Conservation (phyloP, 75 land plant genomes). For the Selaginella tamariscina region DNA sequence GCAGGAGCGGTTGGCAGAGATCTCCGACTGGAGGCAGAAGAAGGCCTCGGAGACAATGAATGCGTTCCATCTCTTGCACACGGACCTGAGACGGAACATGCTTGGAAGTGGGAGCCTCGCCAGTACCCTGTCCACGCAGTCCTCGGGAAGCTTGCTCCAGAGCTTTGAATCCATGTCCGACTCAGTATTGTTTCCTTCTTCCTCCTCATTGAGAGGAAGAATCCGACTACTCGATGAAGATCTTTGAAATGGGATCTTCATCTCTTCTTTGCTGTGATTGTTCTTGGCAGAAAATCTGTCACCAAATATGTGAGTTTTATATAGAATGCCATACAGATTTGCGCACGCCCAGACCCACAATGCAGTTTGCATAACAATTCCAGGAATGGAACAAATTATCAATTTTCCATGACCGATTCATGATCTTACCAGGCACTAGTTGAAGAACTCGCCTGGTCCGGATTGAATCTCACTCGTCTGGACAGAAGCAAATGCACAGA, state of each 20-base stretch:
- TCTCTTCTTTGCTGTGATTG: not conserved
- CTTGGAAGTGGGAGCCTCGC: conserved; percentile 26
- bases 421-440: too few relatives aligned
- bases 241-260: not conserved
- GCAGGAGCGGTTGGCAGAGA: conserved; percentile 16
- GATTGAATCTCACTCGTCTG: too few relatives aligned
- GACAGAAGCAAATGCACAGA: too few relatives aligned
- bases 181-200: not conserved
- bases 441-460: too few relatives aligned
- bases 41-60: conserved; percentile 17
- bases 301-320: too few relatives aligned
- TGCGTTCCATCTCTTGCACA: conserved; percentile 29
- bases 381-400: too few relatives aligned
- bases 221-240: not conserved
- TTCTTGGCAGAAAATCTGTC: too few relatives aligned
- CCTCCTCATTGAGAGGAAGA: not conserved
- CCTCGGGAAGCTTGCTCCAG: conserved; percentile 36
- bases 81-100: conserved; percentile 28
- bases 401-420: too few relatives aligned
- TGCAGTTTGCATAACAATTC: too few relatives aligned
- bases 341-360: too few relatives aligned
- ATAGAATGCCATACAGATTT: too few relatives aligned
- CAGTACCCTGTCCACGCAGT: conserved; percentile 29
- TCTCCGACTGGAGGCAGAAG: conserved; percentile 9
- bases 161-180: conserved; percentile 6